Percentiles rank a stretch among this genome's conserved stretches.
Evolutionary conservation across 495 filamentous ascomycete genomes (phyloP).

Genomic region (Penicillium psychrofluorescens): DNA sequence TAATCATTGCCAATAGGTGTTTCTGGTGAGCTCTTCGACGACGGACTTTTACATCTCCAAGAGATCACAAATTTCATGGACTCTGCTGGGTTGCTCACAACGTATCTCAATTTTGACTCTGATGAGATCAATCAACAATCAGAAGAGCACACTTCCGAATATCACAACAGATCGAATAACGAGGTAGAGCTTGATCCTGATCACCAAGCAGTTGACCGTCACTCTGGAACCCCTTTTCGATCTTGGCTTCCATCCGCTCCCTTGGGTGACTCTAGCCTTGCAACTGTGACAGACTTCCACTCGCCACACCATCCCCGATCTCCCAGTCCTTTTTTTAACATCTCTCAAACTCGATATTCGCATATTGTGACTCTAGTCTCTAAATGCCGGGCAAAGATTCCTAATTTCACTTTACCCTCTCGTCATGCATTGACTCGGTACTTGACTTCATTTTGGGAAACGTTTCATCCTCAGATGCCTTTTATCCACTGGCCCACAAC

Average conservation of each 20-base stretch:
- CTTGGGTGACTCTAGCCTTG: constrained; percentile 28
- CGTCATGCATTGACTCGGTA: constrained; percentile 31
- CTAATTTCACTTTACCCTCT: constrained; percentile 28
- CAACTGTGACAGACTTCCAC: constrained; percentile 26
- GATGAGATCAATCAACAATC: constrained; percentile 21
- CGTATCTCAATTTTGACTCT: constrained; percentile 27
- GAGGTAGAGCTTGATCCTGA: constrained; percentile 14
- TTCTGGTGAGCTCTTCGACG: constrained; percentile 28
- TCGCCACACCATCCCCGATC: constrained; percentile 13
- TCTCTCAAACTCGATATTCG: constrained; percentile 29
- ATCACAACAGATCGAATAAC: constrained; percentile 8
- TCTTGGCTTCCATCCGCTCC: constrained; percentile 35
- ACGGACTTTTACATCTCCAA: constrained; percentile 36
- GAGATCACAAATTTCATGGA: constrained; percentile 36
- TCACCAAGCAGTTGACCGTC: constrained; percentile 15
- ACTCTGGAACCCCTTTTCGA: constrained; percentile 30
- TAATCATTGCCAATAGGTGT: constrained; percentile 22
- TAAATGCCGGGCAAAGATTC: constrained; percentile 30
- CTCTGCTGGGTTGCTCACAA: constrained; percentile 30
- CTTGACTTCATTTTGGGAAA: constrained; percentile 31
- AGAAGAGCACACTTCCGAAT: constrained; percentile 17
- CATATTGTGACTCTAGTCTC: constrained; percentile 27
- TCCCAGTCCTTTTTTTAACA: constrained; percentile 12
- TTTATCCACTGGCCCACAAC: constrained; percentile 30
- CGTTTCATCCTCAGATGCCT: constrained; percentile 31